Base-by-base conservation (phyloP, 805 yeast species). In the Starmerella apicola region DNA sequence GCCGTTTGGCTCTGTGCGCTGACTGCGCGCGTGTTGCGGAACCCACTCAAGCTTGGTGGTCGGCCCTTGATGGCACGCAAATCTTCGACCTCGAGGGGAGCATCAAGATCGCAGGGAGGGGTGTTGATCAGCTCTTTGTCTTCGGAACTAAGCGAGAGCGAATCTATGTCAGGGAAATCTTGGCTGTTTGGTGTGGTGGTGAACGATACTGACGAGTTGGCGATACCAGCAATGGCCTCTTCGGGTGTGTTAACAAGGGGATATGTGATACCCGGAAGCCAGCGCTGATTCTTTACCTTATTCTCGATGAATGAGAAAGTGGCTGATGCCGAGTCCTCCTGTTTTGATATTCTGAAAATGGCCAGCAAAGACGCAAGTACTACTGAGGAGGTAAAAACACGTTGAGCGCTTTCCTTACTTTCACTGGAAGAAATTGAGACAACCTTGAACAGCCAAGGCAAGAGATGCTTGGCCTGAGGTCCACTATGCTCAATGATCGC, bases 251-350 rank as follows among this genome's bases (percentile, higher is more conserved):
- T 42, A 8, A 30, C 13, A 1, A 42, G 33, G 1, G 55, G 55
- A 34, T 44, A 50, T 9, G 48, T 34, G 35, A 51, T 44, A 1
- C 52, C 53, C 9, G 53, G 48, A 4, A 51, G 44, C 55, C 55
- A 51, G 10, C 26, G 36, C 13, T 30, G 21, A 2, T n/a, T 6
- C 13, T 33, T 17, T 9, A 51, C 55, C 4, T 49, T 43, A 9
- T 12, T 17, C 7, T 34, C 15, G 30, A 51, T 46, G 19, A 29
- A 32, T 3, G 32, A 25, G 24, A 46, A 43, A 6, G 41, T 22
- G 9, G 2, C 10, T n/a, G 21, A n/a, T 3, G 51, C 49, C 7
- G 44, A 42, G 21, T 28, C 35, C 12, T 39, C 37, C 8, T 38
- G 41, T 12, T 28, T 36, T 3, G 36, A 8, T 5, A 31, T 31